Percentiles rank a stretch among this genome's conserved stretches.
Evolutionary conservation across 352 stramenopile species (phyloP).

Genomic region (Pythium myriotylum): DNA sequence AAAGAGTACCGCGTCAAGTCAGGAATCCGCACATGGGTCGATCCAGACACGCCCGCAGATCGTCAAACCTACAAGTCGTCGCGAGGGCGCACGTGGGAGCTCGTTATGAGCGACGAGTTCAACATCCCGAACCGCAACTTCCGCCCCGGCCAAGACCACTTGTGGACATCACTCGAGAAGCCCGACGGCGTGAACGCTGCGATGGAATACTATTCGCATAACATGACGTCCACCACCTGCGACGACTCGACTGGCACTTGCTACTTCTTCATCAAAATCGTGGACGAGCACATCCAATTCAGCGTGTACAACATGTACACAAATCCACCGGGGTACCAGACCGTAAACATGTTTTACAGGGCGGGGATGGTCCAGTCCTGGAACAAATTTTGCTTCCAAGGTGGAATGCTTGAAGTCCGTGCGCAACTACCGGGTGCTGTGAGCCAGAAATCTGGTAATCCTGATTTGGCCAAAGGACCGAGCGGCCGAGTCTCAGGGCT

Average conservation of each 20-base stretch:
- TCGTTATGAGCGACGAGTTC: conserved; percentile 84
- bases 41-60: conserved; percentile 1
- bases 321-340: conserved; percentile 27
- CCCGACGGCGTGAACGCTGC: conserved; percentile 20
- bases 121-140: conserved; percentile 54
- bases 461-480: conserved; percentile 10
- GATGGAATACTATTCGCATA: conserved; percentile 20
- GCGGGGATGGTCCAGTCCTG: conserved; percentile 91
- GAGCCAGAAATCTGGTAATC: conserved; percentile 14
- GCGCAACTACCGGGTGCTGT: conserved; percentile 79
- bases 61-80: conserved; percentile 17
- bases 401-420: conserved; percentile 89
- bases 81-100: conserved; percentile 39
- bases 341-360: conserved; percentile 40
- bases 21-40: conserved; percentile 8
- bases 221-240: conserved; percentile 16
- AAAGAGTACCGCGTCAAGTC: conserved; percentile 15
- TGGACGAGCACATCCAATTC: conserved; percentile 29
- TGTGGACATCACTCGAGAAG: conserved; percentile 22
- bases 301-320: conserved; percentile 36
- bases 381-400: conserved; percentile 97
- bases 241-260: conserved; percentile 27
- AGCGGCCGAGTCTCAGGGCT: conserved; percentile 35
- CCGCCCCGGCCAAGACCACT: conserved; percentile 14
- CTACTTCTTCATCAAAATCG: conserved; percentile 38